These are phyloP conservation scores for Casuarina glauca DNA, from an alignment of 306 rosid genomes.

Conservation along the genomic window DNA sequence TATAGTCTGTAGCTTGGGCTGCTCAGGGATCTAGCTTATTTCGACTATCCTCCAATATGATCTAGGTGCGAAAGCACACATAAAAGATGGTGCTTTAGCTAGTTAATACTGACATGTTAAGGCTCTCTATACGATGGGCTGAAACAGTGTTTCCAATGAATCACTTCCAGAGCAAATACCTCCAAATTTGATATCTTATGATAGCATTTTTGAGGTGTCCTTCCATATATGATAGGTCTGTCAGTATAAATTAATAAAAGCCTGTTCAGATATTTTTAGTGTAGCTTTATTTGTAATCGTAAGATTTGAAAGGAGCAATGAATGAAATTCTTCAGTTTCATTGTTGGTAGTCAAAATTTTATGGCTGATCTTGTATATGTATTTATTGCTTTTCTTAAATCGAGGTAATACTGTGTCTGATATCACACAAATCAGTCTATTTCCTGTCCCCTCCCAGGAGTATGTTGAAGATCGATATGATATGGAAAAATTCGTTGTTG, in stretches of 20 bases:
- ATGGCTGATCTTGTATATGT: background rate
- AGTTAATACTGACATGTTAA: background rate
- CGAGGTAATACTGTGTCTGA: background rate
- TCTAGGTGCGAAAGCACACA: background rate
- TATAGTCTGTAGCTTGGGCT: background rate
- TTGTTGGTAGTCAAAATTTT: background rate
- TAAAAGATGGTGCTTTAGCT: background rate
- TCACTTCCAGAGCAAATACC: background rate
- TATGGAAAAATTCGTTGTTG: background rate
- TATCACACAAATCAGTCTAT: background rate
- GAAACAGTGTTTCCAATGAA: background rate
- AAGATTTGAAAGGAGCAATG: background rate
- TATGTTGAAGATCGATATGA: background rate
- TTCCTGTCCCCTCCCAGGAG: background rate
- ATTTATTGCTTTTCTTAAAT: background rate
- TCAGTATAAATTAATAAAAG: background rate
- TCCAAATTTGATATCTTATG: background rate
- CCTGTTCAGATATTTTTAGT: background rate
- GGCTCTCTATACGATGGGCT: background rate
- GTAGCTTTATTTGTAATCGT: background rate
- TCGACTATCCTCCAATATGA: background rate
- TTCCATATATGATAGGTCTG: background rate
- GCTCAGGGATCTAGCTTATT: background rate
- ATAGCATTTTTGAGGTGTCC: background rate
- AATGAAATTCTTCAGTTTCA: background rate